Percentiles rank a stretch among this genome's conserved stretches.
Conservation (phyloP, 2,329 filamentous ascomycete species). For the Sordariomycetes sp. region DNA sequence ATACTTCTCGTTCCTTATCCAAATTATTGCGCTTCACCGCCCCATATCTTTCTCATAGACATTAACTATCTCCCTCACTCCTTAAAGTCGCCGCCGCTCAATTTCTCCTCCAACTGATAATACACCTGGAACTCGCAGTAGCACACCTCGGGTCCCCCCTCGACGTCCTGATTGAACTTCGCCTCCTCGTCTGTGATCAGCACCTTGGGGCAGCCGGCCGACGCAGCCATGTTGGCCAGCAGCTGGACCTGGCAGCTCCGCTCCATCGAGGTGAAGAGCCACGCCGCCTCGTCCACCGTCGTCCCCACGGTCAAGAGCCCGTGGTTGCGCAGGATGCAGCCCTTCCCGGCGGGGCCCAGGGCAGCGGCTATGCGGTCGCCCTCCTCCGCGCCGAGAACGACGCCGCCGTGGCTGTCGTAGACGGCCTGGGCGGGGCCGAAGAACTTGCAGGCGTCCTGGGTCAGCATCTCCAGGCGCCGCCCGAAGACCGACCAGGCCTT, state of each 20-base stretch:
- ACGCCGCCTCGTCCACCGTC: slow-evolving; percentile 63
- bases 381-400: slow-evolving; percentile 49
- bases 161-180: no score
- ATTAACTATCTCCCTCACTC: no score
- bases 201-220: no score
- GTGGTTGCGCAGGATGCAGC: slow-evolving; percentile 57
- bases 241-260: slow-evolving; percentile 58
- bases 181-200: no score
- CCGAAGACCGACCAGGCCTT: slow-evolving; percentile 58
- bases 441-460: slow-evolving; percentile 54
- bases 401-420: slow-evolving; percentile 38
- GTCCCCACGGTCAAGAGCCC: slow-evolving; percentile 56
- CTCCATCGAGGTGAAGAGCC: slow-evolving; percentile 57
- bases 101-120: no score
- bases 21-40: no score
- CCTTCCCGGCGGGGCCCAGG: slow-evolving; percentile 45
- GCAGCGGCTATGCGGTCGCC: slow-evolving; percentile 50
- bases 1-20: no score
- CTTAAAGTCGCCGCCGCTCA: no score
- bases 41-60: no score
- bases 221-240: no score
- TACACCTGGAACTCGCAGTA: no score
- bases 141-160: no score
- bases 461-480: slow-evolving; percentile 55
- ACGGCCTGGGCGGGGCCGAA: slow-evolving; percentile 47